Percentiles rank a stretch among this genome's conserved stretches.
These are phyloP conservation scores for Salinomyces thailandicus DNA, from an alignment of 2,329 filamentous ascomycete species.

Conservation along the genomic window DNA sequence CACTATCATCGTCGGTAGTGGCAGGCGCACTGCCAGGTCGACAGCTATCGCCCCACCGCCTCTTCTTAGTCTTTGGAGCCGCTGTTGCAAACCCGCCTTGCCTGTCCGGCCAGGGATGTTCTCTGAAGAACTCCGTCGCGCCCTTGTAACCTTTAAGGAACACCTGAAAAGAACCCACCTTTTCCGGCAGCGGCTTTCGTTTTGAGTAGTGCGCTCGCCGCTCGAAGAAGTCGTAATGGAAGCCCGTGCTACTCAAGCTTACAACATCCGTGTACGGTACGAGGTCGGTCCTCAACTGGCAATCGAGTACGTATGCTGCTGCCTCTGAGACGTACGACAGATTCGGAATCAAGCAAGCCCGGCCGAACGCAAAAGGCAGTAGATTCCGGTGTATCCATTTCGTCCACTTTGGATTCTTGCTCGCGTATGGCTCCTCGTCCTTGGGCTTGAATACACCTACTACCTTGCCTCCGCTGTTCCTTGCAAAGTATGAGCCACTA, in stretches of 20 bases:
- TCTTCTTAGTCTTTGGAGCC: constrained; percentile 53
- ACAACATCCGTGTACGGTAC: constrained; percentile 97
- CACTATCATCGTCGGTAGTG: constrained; percentile 40
- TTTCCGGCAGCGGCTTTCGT: constrained; percentile 75
- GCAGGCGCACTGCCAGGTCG: constrained; percentile 52
- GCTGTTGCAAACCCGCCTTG: constrained; percentile 57
- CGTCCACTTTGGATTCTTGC: constrained; percentile 96
- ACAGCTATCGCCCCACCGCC: constrained; percentile 71
- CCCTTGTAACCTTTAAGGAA: constrained; percentile 97
- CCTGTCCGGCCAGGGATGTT: constrained; percentile 95
- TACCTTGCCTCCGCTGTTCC: constrained; percentile 82
- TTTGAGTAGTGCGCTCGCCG: constrained; percentile 78
- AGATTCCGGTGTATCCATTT: constrained; percentile 98
- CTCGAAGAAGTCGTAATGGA: constrained; percentile 98
- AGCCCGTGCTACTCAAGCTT: constrained; percentile 87
- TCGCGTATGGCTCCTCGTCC: constrained; percentile 95
- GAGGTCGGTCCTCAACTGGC: constrained; percentile 76
- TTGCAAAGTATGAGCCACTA: constrained; percentile 94
- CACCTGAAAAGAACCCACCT: constrained; percentile 92
- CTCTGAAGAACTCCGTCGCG: constrained; percentile 86
- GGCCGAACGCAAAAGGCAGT: constrained; percentile 93
- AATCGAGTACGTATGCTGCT: constrained; percentile 89
- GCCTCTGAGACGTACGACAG: constrained; percentile 96
- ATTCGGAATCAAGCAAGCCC: constrained; percentile 92
- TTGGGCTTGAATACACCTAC: constrained; percentile 98